A percentile compares a stretch with the other conserved stretches of the same genome.
Conservation (phyloP, 129 eudicot genomes). For the Chrysanthemum lavandulifolium region DNA sequence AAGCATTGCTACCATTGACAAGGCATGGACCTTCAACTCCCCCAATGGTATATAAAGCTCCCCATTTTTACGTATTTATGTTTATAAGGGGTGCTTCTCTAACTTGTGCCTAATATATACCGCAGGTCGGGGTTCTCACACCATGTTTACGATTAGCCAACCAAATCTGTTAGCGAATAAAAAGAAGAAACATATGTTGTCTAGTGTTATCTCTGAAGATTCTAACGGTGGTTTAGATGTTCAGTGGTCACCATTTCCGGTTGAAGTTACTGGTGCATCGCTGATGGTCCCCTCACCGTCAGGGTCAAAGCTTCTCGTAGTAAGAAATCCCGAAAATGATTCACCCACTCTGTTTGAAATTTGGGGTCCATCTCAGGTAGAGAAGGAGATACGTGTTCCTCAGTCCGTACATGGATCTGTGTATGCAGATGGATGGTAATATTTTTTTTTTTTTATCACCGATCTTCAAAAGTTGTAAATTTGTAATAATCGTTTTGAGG, state of each 20-base stretch:
- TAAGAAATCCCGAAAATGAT: conserved; percentile 75
- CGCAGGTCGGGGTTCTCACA: conserved; percentile 50
- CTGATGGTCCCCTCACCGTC: conserved; percentile 88
- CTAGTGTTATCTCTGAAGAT: conserved; percentile 51
- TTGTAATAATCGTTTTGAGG: too few relatives aligned
- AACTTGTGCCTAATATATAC: background rate
- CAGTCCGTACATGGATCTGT: conserved; percentile 86
- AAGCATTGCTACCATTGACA: conserved; percentile 60
- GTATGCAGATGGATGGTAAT: conserved; percentile 93
- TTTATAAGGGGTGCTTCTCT: background rate
- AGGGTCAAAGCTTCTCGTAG: conserved; percentile 82
- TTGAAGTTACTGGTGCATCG: conserved; percentile 76
- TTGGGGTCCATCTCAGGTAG: conserved; percentile 72
- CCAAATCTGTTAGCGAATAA: conserved; percentile 81
- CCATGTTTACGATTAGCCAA: conserved; percentile 72
- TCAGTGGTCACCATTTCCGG: conserved; percentile 88
- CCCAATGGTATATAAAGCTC: conserved; percentile 40
- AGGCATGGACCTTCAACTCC: conserved; percentile 79
- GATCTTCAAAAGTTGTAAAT: background rate
- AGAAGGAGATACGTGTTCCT: conserved; percentile 75
- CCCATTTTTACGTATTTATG: background rate
- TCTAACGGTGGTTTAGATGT: conserved; percentile 42
- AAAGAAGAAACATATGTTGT: conserved; percentile 60
- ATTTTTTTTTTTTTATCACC: conserved; percentile 1
- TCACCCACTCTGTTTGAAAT: conserved; percentile 81